Percentiles rank a stretch among this genome's conserved stretches.
Evolutionary conservation across 2,329 filamentous ascomycete species (phyloP).

Genomic region (Rutstroemia sydowiana): DNA sequence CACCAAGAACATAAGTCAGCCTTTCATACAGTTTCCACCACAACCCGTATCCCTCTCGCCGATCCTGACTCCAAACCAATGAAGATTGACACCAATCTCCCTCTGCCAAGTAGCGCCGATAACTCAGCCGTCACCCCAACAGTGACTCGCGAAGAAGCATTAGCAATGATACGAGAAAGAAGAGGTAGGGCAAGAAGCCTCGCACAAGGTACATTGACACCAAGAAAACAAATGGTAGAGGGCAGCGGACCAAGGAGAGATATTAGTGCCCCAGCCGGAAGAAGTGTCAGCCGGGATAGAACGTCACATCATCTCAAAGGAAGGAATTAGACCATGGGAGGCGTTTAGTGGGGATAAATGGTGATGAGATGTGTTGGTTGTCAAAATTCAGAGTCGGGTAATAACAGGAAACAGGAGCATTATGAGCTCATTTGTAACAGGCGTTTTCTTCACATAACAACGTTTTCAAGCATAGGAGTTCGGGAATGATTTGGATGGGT

Average conservation of each 20-base stretch:
- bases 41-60: slow-evolving; percentile 28
- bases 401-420: too few relatives aligned
- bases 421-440: too few relatives aligned
- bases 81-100: neutral
- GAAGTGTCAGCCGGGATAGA: neutral
- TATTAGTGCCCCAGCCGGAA: slow-evolving; percentile 27
- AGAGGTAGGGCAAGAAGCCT: slow-evolving; percentile 64
- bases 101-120: slow-evolving; percentile 12
- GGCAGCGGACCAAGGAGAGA: slow-evolving; percentile 21
- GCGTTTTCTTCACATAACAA: too few relatives aligned
- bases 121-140: slow-evolving; percentile 56
- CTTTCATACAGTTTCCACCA: slow-evolving; percentile 30
- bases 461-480: too few relatives aligned
- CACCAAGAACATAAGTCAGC: slow-evolving; percentile 12
- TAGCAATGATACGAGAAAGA: slow-evolving; percentile 67
- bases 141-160: slow-evolving; percentile 65
- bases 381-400: too few relatives aligned
- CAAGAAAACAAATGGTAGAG: slow-evolving; percentile 38
- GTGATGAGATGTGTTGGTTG: too few relatives aligned
- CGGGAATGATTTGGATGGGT: too few relatives aligned
- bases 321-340: too few relatives aligned
- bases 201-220: slow-evolving; percentile 54
- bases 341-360: too few relatives aligned
- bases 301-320: too few relatives aligned
- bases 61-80: slow-evolving; percentile 14